Evolutionary conservation across 495 filamentous ascomycete species (phyloP), one percentile per base, ranked within the genome.

Genomic region (Haplographium delicatum): DNA sequence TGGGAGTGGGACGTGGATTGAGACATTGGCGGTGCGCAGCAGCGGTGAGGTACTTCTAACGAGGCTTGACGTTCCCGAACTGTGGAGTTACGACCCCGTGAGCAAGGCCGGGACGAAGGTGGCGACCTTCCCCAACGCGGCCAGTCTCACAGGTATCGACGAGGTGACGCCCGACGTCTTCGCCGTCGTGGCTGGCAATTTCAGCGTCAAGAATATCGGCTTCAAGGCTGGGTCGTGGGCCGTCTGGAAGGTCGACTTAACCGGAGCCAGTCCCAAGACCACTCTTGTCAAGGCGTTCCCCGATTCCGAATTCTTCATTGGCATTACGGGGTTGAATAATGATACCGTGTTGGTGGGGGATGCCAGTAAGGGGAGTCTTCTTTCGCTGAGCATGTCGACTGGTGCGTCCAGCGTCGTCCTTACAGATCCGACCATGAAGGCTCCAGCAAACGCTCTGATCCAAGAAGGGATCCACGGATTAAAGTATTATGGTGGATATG

Each of bases 401-500:
- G 66, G 69, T 1, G 58, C 65, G 9, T 66, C 61, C 44, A 37
- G 23, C 4, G 47, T 65, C 22, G 63, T 62, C 4, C 30, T 72
- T 26, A 53, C 65, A 31, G 59, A 69, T 38, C 59, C 68, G 3
- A 59, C 50, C 11, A 59, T 66, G 57, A 63, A 57, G 16, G 47
- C 60, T 24, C 39, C 5, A 9, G 16, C 25, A 56, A 58, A 2
- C 46, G 57, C 31, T 9, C 53, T 11, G 44, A 52, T 46, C 43
- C 53, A 33, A 34, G 33, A 67, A 1, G 71, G 70, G 7, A 56
- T 76, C 42, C 73, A 75, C 45, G 68, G 67, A 0, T 25, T 76
- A 25, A 55, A 65, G 13, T 24, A 61, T 2, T 48, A 56, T 0
- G 51, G 60, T 19, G 60, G 61, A 6, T 68, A 65, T 19, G 44